Percentiles rank a stretch among this genome's conserved stretches.
These are phyloP conservation scores for Stropharia rugosoannulata DNA, from an alignment of 768 basidiomycete species.

Conservation along the genomic window DNA sequence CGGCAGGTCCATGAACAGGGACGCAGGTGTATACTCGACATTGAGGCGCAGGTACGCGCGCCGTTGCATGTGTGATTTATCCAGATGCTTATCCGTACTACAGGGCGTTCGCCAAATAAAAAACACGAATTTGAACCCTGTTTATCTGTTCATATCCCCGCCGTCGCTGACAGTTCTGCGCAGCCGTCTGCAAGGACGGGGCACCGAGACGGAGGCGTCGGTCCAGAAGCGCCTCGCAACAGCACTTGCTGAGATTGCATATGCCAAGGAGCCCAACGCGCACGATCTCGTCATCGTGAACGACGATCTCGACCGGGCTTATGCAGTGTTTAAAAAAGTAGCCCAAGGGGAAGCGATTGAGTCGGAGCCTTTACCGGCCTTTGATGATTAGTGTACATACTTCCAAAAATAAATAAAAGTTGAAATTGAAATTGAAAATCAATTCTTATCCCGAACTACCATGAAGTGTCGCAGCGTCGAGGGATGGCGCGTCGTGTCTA, in stretches of 20 bases:
- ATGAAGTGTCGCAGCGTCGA: constrained; percentile 58
- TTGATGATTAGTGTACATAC: constrained; percentile 46
- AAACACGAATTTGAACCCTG: constrained; percentile 73
- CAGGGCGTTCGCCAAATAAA: constrained; percentile 95
- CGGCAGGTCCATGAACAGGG: constrained; percentile 64
- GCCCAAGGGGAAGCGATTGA: constrained; percentile 66
- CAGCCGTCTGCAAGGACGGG: constrained; percentile 70
- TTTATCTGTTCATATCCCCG: constrained; percentile 92
- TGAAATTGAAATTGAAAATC: constrained; percentile 6
- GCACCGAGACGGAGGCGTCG: constrained; percentile 78
- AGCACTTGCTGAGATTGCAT: constrained; percentile 79
- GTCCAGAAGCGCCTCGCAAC: constrained; percentile 75
- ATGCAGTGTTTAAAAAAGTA: constrained; percentile 70
- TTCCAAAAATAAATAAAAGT: background rate
- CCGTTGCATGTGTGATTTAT: background rate
- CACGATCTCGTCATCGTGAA: constrained; percentile 90
- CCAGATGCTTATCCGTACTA: constrained; percentile 10
- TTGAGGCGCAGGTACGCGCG: constrained; percentile 83
- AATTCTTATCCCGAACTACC: background rate
- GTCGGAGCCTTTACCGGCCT: constrained; percentile 65
- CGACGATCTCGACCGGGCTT: constrained; percentile 84
- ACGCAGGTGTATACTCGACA: constrained; percentile 89
- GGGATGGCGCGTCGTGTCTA: constrained; percentile 66
- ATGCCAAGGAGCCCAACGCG: constrained; percentile 69
- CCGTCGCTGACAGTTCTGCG: constrained; percentile 75